Evolutionary conservation across 768 basidiomycete genomes (phyloP).

Genomic region (Mycena kentingensis): DNA sequence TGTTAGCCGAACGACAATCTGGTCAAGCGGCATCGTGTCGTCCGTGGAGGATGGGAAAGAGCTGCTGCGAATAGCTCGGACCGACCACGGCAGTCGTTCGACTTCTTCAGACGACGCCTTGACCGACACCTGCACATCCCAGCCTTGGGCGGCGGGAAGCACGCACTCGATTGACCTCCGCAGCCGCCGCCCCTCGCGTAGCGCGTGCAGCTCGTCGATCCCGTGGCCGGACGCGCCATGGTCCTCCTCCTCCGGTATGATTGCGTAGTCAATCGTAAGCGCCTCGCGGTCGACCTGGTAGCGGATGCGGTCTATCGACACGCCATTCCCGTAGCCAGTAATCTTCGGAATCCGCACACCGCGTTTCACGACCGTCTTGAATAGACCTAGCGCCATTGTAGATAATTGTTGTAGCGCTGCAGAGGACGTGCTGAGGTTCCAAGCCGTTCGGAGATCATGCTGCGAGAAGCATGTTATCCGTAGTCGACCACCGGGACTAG

Average conservation of each 20-base stretch:
- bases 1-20: conserved; percentile 64
- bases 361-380: conserved; percentile 79
- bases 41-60: conserved; percentile 37
- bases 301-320: conserved; percentile 74
- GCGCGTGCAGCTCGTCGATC: conserved; percentile 62
- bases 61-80: conserved; percentile 53
- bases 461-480: conserved; percentile 95
- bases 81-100: conserved; percentile 74
- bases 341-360: conserved; percentile 76
- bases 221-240: conserved; percentile 41
- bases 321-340: conserved; percentile 76
- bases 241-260: conserved; percentile 76
- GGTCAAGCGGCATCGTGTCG: conserved; percentile 42
- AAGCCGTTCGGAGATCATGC: conserved; percentile 85
- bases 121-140: conserved; percentile 82
- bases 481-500: conserved; percentile 41
- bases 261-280: conserved; percentile 78
- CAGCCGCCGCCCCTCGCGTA: conserved; percentile 68
- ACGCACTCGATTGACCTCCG: conserved; percentile 79
- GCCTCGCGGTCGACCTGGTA: conserved; percentile 86
- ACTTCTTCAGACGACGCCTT: conserved; percentile 74
- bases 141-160: conserved; percentile 76
- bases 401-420: conserved; percentile 78
- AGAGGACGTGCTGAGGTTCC: conserved; percentile 72
- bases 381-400: conserved; percentile 79